Evolutionary conservation across 495 filamentous ascomycete species (phyloP), one percentile per base, ranked within the genome.

Genomic region (Astrocystis sublimbata): DNA sequence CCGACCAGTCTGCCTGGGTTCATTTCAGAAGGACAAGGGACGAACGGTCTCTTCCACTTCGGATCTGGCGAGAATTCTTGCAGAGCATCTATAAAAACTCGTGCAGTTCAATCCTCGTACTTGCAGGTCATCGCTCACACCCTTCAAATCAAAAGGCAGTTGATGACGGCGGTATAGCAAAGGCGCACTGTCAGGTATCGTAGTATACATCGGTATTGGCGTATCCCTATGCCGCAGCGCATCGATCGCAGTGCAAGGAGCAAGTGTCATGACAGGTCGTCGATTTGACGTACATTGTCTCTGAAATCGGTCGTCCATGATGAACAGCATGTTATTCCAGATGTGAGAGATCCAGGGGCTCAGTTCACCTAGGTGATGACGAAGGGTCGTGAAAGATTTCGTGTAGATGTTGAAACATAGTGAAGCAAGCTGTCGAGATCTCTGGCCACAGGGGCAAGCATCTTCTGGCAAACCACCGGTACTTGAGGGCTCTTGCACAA

Each of bases 341-440:
- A 72, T 58, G 50, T 70, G 67, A 7, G 40, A 68, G 21, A 64
- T 58, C 31, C 58, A 58, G 47, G 65, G 51, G 24, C 43, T 46
- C 4, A 60, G 58, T 24, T 57, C 65, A 28, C 59, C 59, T 24
- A 70, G 58, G 24, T 68, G 69, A 41, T 72, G 68, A 1, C 61
- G 61, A 15, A 68, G 54, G 6, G 63, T 19, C 5, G 45, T 65
- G 57, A 72, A 70, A 21, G 65, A 21, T 40, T 70, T 72, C 4
- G 67, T 72, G 61, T 72, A 68, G 28, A 72, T 70, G 24, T 72
- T 72, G 50, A 72, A 72, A 53, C 70, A 72, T 7, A 72, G 58
- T 2, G 70, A 64, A 52, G 66, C 55, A 24, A 72, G 65, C 35
- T 53, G 58, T n/a, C 65, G 58, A 10, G 47, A 54, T 33, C 42